Percentiles rank a stretch among this genome's conserved stretches.
Evolutionary conservation across 768 basidiomycete genomes (phyloP).

Genomic region (Austroboletus eburneus): DNA sequence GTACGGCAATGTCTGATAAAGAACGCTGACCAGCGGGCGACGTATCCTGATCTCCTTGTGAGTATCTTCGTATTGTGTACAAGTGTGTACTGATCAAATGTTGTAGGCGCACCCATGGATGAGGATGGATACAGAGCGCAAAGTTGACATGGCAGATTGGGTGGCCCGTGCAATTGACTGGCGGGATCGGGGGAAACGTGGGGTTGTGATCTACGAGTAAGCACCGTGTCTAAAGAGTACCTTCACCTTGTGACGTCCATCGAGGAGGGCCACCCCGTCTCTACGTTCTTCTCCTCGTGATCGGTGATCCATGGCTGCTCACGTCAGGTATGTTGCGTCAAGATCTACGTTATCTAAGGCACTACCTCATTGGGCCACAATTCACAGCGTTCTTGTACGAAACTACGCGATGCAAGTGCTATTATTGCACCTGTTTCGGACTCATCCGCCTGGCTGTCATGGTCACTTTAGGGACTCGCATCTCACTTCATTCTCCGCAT

Average conservation of each 20-base stretch:
- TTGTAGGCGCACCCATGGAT: constrained; percentile 77
- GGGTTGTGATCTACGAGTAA: constrained; percentile 21
- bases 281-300: constrained; percentile 22
- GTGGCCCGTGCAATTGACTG: constrained; percentile 51
- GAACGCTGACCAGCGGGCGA: constrained; percentile 72
- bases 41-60: constrained; percentile 77
- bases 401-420: too few relatives aligned
- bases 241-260: constrained; percentile 9
- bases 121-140: constrained; percentile 47
- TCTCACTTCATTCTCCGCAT: background rate
- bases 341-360: constrained; percentile 2
- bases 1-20: constrained; percentile 78
- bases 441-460: background rate
- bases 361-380: background rate
- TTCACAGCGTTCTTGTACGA: too few relatives aligned
- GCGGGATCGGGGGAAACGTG: constrained; percentile 27
- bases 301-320: constrained; percentile 12
- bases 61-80: constrained; percentile 22
- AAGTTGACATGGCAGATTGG: constrained; percentile 87
- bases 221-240: constrained; percentile 4
- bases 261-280: constrained; percentile 18
- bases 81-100: background rate
- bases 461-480: background rate
- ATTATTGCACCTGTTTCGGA: background rate
- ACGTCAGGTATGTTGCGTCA: background rate